Evolutionary conservation across 495 filamentous ascomycete genomes (phyloP), one percentile per base, ranked within the genome.

Genomic region (Glarea lozoyensis): DNA sequence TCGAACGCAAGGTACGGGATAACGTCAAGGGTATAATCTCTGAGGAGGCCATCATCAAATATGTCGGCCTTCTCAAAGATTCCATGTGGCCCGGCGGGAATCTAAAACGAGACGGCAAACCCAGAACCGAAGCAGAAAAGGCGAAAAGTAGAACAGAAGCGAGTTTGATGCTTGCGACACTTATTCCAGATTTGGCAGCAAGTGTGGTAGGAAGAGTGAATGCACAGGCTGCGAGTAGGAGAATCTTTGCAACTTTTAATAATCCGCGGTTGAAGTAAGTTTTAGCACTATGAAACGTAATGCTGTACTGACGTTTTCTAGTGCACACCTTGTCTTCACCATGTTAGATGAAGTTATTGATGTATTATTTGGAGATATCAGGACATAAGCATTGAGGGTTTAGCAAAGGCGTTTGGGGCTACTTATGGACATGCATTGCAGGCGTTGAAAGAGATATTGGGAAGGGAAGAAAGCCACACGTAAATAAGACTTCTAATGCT

Each of bases 1-100:
- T 99, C 44, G 93, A 99, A 65, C 80, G 89, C 21, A 92, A 90
- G 61, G 81, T 95, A 25, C 79, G 88, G 17, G 93, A 99, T 23
- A 81, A 79, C 22, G 79, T 82, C 24, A 78, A 75, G 43, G 64
- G 68, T 13, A 57, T 88, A 10, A 53, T 84, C 19, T 76, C 85
- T 33, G 89, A 96, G 52, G 83, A 94, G 13, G 75, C 79, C 9
- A 57, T 97, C 7, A 65, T 89, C 25, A 76, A 74, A 33, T 94
- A 93, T 53, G 64, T 97, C 39, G 59, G 67, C 13, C 58, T 88
- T 23, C 60, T 86, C 4, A 82, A 72, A 45, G 79, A 84, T 35
- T 73, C 63, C 4, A 74, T 97, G 70, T 98, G 88, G 86, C 88
- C 86, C 1, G 78, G 68, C 12, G 88, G 85, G 3, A 38, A 44